Base-by-base conservation (phyloP, 768 basidiomycete genomes). In the Termitomyces heimii region DNA sequence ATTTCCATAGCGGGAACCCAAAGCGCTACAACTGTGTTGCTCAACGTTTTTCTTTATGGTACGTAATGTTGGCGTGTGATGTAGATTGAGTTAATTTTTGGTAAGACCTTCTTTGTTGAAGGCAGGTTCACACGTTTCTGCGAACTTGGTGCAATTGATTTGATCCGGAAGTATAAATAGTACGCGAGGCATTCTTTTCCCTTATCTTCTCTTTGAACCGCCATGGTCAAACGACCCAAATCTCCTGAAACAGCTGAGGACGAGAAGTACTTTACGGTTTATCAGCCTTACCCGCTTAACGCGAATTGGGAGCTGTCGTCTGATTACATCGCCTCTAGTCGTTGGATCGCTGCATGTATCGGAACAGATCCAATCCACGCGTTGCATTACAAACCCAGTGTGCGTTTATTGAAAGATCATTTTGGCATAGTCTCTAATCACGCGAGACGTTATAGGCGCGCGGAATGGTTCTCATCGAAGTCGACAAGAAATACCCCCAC, bases 381-480 rank as follows among this genome's bases (percentile, higher is more conserved):
- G n/a, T 68, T 82, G 12, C 75, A 76, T 57, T 70, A 79, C 57
- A 81, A 79, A 56, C 79, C 80, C 12, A 76, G 66, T 53, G 81
- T 79, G 55, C 46, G 71, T 70, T 22, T 13, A 44, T 40, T 29
- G 31, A n/a, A 4, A 28, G 51, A 20, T 54, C 29, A 5, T 49
- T 37, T 47, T 37, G 47, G n/a, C 44, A 48, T 16, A 7, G 32
- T 49, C 48, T 32, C 34, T 60, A 22, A 63, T 53, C 31, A 18
- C 35, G 44, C 37, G 54, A 29, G 20, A 44, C 45, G 29, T 42
- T 48, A 16, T 60, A 78, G 77, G 72, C 77, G 24, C 71, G 73
- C 28, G 76, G 75, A 5, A 79, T 78, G 71, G 75, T 82, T n/a
- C 63, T 82, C 9, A 64, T 81, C 24, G 79, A 82, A 57, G 66